Evolutionary conservation across 2,329 filamentous ascomycete genomes (phyloP), one percentile per base, ranked within the genome.

Genomic region (Mollisia scopiformis): DNA sequence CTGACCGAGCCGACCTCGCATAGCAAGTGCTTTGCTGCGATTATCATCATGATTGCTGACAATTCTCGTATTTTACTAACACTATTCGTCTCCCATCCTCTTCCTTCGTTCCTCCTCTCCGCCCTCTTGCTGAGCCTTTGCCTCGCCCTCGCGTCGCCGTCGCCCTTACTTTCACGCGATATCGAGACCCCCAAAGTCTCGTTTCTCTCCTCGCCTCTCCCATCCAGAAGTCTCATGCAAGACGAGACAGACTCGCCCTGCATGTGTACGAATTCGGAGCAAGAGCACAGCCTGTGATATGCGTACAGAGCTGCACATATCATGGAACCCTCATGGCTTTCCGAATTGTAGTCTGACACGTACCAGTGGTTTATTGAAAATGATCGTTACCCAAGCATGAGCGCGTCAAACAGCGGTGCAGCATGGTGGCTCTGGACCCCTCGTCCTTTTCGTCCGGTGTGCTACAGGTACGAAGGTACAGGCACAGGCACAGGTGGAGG

Each of bases 341-440:
- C 57, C 65, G 61, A 67, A 63, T 67, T 67, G 59, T 55, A 63
- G 50, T 39, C 39, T 64, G 65, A 67, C 65, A 67, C 65, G 65
- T 67, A 65, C 51, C 43, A 54, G 27, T 30, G 47, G 53, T 51
- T 33, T 33, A 55, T 13, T 51, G 19, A 28, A 49, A 41, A 52
- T 28, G 21, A 39, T 28, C 13, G 53, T 31, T 14, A 31, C 55
- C 3, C 35, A 58, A 13, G 53, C 56, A 52, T 23, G 46, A 53
- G 53, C 43, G 49, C 33, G 23, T 33, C 55, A 11, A 19, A 41
- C 51, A 31, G 21, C 31, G 25, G 37, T 6, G 30, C 30, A 33
- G n/a, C n/a, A n/a, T n/a, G n/a, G n/a, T n/a, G n/a, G n/a, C n/a
- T n/a, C 30, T 33, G 30, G 30, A 58, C 16, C 53, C 41, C 30